Conservation (phyloP, 2,329 filamentous ascomycete species). For the Cladophialophora yegresii region DNA sequence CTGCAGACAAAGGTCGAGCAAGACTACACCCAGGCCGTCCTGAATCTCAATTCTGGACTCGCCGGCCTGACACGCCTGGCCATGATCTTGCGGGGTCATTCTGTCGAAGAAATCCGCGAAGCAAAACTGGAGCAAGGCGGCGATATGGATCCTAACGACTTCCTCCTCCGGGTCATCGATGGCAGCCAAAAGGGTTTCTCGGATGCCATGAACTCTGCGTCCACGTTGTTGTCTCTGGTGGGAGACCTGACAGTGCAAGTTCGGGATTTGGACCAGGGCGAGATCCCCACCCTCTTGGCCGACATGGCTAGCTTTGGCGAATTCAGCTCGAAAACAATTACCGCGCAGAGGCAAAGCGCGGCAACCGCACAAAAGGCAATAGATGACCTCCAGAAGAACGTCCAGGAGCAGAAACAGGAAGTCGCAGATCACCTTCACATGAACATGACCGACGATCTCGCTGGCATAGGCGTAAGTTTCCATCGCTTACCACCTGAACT, state of each 20-base stretch:
- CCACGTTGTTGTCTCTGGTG: neutral
- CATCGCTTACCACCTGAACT: neutral
- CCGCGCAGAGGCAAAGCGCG: neutral
- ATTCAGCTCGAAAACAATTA: neutral
- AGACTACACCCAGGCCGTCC: neutral
- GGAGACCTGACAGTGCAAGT: neutral
- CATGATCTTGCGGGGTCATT: slow-evolving; percentile 2
- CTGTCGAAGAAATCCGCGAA: neutral
- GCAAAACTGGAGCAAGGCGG: neutral
- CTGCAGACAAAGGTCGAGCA: neutral
- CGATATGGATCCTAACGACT: neutral
- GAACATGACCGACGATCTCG: neutral
- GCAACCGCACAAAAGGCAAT: neutral
- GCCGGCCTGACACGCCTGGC: neutral
- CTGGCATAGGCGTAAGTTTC: neutral
- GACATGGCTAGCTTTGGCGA: neutral
- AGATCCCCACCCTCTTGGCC: neutral
- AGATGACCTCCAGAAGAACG: neutral
- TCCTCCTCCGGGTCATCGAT: neutral
- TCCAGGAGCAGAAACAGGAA: slow-evolving; percentile 8
- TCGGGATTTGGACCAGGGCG: neutral
- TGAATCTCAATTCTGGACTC: neutral
- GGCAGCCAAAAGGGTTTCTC: neutral
- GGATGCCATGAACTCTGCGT: neutral
- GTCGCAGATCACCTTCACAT: neutral